A percentile compares a stretch with the other conserved stretches of the same genome.
phyloP scores from a whole-genome alignment of 441 rosid species.

The Populus hybrid region DNA sequence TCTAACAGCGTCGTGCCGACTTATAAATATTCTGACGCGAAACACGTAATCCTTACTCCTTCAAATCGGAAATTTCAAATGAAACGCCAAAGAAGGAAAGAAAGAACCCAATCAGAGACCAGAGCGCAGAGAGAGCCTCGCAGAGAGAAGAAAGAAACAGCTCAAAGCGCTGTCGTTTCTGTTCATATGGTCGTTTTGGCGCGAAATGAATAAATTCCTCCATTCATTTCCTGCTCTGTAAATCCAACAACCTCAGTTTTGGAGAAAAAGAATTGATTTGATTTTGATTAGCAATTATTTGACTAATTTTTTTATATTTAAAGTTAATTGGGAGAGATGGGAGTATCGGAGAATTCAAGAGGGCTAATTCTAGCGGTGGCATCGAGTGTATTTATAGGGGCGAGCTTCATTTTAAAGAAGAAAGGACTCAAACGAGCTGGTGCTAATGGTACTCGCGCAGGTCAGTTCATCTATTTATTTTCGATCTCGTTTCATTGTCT shows the following conservation, averaged over 20 bases:
- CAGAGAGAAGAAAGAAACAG: background rate
- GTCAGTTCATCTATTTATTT: conserved; percentile 17
- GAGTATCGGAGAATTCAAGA: conserved; percentile 59
- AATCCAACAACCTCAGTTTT: background rate
- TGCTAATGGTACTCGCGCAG: conserved; percentile 34
- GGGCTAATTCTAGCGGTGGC: conserved; percentile 61
- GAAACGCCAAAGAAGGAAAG: background rate
- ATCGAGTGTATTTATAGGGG: conserved; percentile 52
- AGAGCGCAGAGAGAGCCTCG: background rate
- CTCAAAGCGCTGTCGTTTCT: background rate
- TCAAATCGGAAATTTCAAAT: background rate
- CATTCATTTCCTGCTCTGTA: background rate
- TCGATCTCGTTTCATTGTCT: background rate
- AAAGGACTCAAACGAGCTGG: conserved; percentile 50
- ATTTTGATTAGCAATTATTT: background rate
- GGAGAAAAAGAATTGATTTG: background rate
- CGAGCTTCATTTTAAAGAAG: conserved; percentile 59
- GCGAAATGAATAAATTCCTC: background rate
- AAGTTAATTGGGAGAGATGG: conserved; percentile 22
- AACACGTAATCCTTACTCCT: background rate
- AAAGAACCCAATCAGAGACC: background rate
- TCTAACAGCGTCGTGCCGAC: background rate
- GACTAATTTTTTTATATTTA: too few relatives aligned
- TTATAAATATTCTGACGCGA: background rate
- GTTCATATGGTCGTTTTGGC: background rate